Evolutionary conservation across 1,139 yeast genomes (phyloP).

Genomic region (Candida sp.): DNA sequence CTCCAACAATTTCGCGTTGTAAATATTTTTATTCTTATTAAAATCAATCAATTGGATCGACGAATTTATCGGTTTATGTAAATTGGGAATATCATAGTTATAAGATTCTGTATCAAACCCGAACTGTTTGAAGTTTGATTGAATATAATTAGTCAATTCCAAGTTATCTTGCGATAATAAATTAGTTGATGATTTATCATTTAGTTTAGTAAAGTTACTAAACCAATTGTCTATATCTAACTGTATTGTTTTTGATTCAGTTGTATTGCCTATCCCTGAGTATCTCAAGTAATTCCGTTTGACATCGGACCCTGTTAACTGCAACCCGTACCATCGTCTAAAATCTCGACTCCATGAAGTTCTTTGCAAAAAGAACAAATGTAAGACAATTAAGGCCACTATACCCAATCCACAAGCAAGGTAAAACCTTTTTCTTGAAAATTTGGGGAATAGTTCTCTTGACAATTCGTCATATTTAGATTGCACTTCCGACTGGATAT

Average conservation of each 20-base stretch:
- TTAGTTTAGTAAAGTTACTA: slow-evolving; percentile 17
- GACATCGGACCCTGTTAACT: slow-evolving; percentile 60
- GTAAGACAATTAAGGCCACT: slow-evolving; percentile 51
- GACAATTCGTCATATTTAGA: slow-evolving; percentile 7
- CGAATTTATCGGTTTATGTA: slow-evolving; percentile 21
- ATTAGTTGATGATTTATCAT: slow-evolving; percentile 15
- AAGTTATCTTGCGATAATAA: slow-evolving; percentile 25
- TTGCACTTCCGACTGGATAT: slow-evolving; percentile 2
- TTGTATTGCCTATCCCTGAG: slow-evolving; percentile 24
- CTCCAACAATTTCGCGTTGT: slow-evolving; percentile 25
- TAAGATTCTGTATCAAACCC: slow-evolving; percentile 23
- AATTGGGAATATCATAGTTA: slow-evolving; percentile 14
- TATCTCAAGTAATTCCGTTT: slow-evolving; percentile 37
- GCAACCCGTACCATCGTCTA: slow-evolving; percentile 67
- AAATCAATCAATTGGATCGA: slow-evolving; percentile 22
- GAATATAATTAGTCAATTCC: slow-evolving; percentile 23
- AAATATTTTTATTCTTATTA: slow-evolving; percentile 12
- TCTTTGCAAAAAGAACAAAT: slow-evolving; percentile 77
- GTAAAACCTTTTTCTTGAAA: slow-evolving; percentile 1
- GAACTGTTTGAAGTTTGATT: slow-evolving; percentile 20
- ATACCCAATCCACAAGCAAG: slow-evolving; percentile 45
- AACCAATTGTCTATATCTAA: slow-evolving; percentile 26
- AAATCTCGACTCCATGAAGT: slow-evolving; percentile 85
- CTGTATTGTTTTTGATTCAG: slow-evolving; percentile 23
- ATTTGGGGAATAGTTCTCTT: slow-evolving; percentile 4